These are phyloP conservation scores for Apiotrichum laibachii DNA, from an alignment of 1,284 basidiomycete genomes.

Conservation along the genomic window DNA sequence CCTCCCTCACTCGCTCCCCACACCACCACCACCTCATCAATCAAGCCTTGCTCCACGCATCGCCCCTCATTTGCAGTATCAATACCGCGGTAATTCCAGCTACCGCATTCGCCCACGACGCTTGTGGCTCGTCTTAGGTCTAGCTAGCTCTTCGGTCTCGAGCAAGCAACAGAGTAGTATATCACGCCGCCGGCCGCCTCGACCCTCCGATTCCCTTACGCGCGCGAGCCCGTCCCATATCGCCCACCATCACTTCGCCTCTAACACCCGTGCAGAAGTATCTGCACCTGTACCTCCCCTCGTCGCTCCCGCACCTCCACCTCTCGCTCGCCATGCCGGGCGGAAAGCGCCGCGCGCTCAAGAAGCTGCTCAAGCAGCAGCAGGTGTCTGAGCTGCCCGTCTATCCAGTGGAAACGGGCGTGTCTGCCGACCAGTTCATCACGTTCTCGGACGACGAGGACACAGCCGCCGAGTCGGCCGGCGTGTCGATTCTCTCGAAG, in stretches of 20 bases:
- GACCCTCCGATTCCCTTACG: too few species aligned
- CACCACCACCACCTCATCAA: not conserved
- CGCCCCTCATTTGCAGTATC: not conserved
- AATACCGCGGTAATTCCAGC: too few species aligned
- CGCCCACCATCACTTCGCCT: too few species aligned
- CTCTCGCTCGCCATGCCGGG: conserved; percentile 38
- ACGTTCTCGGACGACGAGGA: conserved; percentile 1
- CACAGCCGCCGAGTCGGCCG: not conserved
- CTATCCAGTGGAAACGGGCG: not conserved
- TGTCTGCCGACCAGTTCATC: not conserved
- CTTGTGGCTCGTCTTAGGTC: too few species aligned
- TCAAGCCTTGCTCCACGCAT: not conserved
- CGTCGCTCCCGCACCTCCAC: not conserved
- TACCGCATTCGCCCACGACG: too few species aligned
- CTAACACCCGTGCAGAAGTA: too few species aligned
- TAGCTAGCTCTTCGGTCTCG: too few species aligned
- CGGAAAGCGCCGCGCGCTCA: conserved; percentile 46
- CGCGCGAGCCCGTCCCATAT: too few species aligned
- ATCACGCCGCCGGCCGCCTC: too few species aligned
- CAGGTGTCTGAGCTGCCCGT: conserved; percentile 6
- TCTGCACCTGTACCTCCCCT: not conserved
- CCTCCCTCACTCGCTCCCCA: not conserved
- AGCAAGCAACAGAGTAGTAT: too few species aligned
- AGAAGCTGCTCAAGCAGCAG: conserved; percentile 38
- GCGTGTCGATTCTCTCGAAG: not conserved